Evolutionary conservation across 768 basidiomycete species (phyloP), one percentile per base, ranked within the genome.

Genomic region (Suillus paluster): DNA sequence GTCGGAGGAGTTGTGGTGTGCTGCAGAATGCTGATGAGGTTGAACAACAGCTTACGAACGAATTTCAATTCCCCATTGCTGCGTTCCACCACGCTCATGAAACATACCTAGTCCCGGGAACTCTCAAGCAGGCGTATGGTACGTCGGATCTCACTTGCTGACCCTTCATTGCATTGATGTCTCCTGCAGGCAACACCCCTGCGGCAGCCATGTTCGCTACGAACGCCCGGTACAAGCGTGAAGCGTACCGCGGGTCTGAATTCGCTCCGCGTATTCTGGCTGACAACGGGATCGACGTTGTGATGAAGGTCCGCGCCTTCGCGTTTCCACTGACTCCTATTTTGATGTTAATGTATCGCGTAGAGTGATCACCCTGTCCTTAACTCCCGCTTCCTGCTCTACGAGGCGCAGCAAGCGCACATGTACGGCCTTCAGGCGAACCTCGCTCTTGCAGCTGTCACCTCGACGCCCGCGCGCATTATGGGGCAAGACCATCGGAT

Each of bases 11-110:
- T 25, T 25, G 38, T 55, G 36, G 3, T n/a, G 14, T 41, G 23
- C 27, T 57, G 21, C n/a, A 19, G 11, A 27, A 14, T 30, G 11
- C 34, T 57, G 36, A 63, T n/a, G 54, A 52, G 11, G n/a, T 53
- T 39, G 8, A 42, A 33, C 49, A 9, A 33, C n/a, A 95, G 86
- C 81, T 97, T 55, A 87, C 92, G 39, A 92, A 97, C 71, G 95
- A 97, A 75, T 98, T 96, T 80, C 78, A 93, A 67, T 95, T 94
- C 70, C 83, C 86, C 2, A 81, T 95, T 33, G 85, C 90, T 7
- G 89, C 92, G 7, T 87, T 95, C 70, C 93, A 95, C 68, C 90
- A 93, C 70, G 95, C 94, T 9, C 88, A 93, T 59, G 94, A 97
- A 72, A 86, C 94, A 1, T 97, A 93, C 76, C 83, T 97, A n/a